These are phyloP conservation scores for Wickerhamomyces hampshirensis DNA, from an alignment of 805 yeast species.

Conservation along the genomic window DNA sequence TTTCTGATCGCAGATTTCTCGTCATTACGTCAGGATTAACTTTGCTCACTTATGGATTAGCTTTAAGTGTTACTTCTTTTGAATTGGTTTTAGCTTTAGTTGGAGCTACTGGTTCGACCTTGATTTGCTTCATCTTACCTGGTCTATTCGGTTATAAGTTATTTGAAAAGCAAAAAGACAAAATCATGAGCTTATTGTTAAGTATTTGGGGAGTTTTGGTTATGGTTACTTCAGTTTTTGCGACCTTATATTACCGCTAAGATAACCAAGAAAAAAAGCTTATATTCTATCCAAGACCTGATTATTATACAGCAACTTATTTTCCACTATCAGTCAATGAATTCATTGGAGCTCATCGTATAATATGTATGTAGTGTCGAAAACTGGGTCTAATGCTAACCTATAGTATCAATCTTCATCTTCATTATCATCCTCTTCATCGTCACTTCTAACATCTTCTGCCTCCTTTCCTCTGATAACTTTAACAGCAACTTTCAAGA, in stretches of 20 bases:
- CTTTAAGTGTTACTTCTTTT: conserved; percentile 56
- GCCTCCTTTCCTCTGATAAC: conserved; percentile 73
- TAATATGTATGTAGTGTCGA: too few species aligned
- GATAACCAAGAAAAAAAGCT: too few species aligned
- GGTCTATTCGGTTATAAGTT: conserved; percentile 66
- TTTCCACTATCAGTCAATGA: too few species aligned
- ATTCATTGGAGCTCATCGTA: too few species aligned
- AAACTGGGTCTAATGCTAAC: too few species aligned
- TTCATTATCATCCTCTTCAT: conserved; percentile 43
- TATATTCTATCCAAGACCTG: background rate
- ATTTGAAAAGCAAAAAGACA: conserved; percentile 29
- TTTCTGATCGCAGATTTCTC: conserved; percentile 41
- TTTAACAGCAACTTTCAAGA: conserved; percentile 61
- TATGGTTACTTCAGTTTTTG: conserved; percentile 59
- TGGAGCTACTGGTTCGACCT: conserved; percentile 81
- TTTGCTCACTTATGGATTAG: conserved; percentile 45
- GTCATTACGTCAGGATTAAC: conserved; percentile 45
- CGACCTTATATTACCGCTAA: conserved; percentile 25
- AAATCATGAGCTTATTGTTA: conserved; percentile 49
- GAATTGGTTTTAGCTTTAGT: conserved; percentile 68
- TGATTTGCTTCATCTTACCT: conserved; percentile 73
- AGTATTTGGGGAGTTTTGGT: conserved; percentile 66
- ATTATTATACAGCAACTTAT: too few species aligned
- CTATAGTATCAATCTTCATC: background rate
- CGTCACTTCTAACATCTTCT: conserved; percentile 84